A percentile compares a stretch with the other conserved stretches of the same genome.
These are phyloP conservation scores for Metarhizium brunneum DNA, from an alignment of 2,329 filamentous ascomycete species.

Conservation along the genomic window DNA sequence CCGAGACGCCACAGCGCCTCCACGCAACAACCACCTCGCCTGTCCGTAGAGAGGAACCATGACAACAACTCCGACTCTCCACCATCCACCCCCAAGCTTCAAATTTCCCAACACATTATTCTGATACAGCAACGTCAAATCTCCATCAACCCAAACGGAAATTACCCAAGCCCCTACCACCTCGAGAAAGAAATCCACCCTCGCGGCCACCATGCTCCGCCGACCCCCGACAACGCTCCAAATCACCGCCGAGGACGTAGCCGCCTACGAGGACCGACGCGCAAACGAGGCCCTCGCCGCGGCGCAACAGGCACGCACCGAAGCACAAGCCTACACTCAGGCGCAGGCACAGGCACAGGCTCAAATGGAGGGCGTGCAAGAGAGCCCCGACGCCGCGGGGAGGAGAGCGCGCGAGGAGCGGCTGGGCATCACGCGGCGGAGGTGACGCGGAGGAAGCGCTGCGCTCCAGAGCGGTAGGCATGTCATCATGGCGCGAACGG, in stretches of 20 bases:
- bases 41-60: no score
- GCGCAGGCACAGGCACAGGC: background rate
- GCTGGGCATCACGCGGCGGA: constrained; percentile 23
- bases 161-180: no score
- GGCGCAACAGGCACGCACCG: constrained; percentile 14
- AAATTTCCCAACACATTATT: background rate
- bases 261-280: constrained; percentile 58
- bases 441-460: background rate
- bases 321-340: background rate
- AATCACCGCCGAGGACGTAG: constrained; percentile 61
- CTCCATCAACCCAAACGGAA: background rate
- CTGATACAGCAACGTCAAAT: background rate
- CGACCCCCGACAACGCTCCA: constrained; percentile 58
- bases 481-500: no score
- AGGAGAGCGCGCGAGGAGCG: constrained; percentile 27
- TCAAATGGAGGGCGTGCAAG: constrained; percentile 10
- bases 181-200: no score
- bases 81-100: background rate
- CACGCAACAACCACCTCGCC: background rate
- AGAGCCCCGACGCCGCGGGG: constrained; percentile 6
- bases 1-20: background rate
- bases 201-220: constrained; percentile 45
- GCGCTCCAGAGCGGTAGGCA: no score
- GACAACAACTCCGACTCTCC: background rate
- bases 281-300: constrained; percentile 29